phyloP scores from a whole-genome alignment of 2,329 filamentous ascomycete species.

The Fusarium sp. region DNA sequence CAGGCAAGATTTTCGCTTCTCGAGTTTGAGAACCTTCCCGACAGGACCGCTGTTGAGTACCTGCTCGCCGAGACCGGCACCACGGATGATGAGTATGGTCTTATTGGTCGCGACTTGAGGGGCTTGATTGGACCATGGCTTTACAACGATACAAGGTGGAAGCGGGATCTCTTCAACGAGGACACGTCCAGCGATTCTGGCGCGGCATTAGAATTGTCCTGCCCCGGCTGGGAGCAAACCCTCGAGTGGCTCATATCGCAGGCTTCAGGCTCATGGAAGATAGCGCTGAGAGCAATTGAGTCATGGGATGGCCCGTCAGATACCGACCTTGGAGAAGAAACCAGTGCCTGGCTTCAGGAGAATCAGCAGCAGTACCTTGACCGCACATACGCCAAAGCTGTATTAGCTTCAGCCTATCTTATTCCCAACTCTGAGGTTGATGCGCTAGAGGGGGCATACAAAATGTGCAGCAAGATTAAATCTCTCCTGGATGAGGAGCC shows the following conservation, averaged over 20 bases:
- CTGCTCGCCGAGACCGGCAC: slow-evolving; percentile 66
- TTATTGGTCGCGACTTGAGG: slow-evolving; percentile 69
- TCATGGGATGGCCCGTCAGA: slow-evolving; percentile 78
- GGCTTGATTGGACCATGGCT: slow-evolving; percentile 77
- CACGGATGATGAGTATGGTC: slow-evolving; percentile 49
- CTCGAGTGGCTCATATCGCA: slow-evolving; percentile 71
- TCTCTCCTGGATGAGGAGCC: slow-evolving; percentile 66
- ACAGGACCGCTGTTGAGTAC: slow-evolving; percentile 64
- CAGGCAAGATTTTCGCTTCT: slow-evolving; percentile 62
- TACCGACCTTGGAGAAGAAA: slow-evolving; percentile 69
- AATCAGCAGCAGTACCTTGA: slow-evolving; percentile 66
- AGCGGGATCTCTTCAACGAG: slow-evolving; percentile 12
- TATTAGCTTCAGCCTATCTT: slow-evolving; percentile 72
- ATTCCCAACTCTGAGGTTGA: slow-evolving; percentile 66
- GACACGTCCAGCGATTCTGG: slow-evolving; percentile 37
- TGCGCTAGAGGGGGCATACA: slow-evolving; percentile 67
- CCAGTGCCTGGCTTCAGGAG: slow-evolving; percentile 65
- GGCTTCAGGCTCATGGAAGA: slow-evolving; percentile 65
- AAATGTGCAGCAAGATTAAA: slow-evolving; percentile 64
- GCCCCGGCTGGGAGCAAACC: slow-evolving; percentile 72
- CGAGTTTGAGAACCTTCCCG: slow-evolving; percentile 68
- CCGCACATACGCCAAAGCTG: slow-evolving; percentile 70
- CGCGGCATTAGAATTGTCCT: slow-evolving; percentile 48
- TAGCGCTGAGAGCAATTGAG: slow-evolving; percentile 69
- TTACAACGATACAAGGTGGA: slow-evolving; percentile 68